These are phyloP conservation scores for Aspergillus conjunctus DNA, from an alignment of 495 filamentous ascomycete species.

Conservation along the genomic window DNA sequence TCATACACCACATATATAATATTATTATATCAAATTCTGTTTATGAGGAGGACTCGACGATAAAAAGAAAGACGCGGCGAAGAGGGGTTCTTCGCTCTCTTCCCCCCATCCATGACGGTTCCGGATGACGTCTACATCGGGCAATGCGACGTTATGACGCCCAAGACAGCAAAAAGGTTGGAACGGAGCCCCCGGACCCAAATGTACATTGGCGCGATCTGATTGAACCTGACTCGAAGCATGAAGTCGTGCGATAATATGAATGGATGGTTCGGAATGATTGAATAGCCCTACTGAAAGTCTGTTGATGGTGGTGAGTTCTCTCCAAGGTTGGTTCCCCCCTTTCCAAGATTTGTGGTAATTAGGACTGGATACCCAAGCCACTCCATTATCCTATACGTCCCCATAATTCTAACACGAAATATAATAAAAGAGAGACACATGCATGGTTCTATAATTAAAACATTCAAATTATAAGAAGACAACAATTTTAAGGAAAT, in stretches of 20 bases:
- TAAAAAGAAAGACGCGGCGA: conserved; percentile 6
- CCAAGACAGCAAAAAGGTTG: conserved; percentile 15
- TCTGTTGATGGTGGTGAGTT: background rate
- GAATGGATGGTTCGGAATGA: background rate
- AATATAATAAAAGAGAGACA: background rate
- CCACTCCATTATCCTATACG: background rate
- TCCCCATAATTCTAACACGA: background rate
- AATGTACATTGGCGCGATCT: conserved; percentile 4
- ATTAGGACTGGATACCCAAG: background rate
- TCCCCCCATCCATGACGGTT: conserved; percentile 17
- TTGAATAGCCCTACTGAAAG: background rate
- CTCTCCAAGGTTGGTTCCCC: background rate
- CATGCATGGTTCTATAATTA: background rate
- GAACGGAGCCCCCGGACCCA: conserved; percentile 24
- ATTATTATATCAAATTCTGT: no score
- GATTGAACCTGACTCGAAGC: conserved; percentile 12
- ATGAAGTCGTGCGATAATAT: conserved; percentile 5
- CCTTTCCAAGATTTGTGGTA: background rate
- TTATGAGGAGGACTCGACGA: background rate
- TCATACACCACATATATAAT: no score
- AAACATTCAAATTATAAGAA: no score
- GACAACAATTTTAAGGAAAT: background rate
- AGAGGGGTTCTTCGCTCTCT: conserved; percentile 18
- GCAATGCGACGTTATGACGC: conserved; percentile 32
- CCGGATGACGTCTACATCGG: conserved; percentile 35